These are phyloP conservation scores for Penstemon davidsonii DNA, from an alignment of 257 asterid species.

Conservation along the genomic window DNA sequence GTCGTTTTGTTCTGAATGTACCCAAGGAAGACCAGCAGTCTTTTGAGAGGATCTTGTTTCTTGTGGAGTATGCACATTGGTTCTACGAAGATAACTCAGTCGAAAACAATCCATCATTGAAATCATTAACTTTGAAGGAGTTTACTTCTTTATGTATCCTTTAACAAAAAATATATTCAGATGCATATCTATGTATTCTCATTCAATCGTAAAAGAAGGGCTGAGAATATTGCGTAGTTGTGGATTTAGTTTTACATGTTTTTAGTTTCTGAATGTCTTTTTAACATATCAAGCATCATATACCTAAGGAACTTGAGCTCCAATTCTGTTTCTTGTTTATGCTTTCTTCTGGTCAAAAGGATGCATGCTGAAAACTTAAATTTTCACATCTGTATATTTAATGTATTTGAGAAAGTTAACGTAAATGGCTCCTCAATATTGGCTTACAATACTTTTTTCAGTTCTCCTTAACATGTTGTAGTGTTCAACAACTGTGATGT, in stretches of 20 bases:
- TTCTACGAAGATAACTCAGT: constrained; percentile 94
- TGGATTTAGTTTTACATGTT: not conserved
- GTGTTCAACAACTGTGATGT: constrained; percentile 90
- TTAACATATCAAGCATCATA: not conserved
- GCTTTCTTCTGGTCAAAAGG: constrained; percentile 5
- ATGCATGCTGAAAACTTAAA: not conserved
- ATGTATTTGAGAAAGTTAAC: not conserved
- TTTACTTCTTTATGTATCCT: constrained; percentile 94
- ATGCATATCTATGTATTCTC: constrained; percentile 12
- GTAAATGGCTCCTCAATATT: not conserved
- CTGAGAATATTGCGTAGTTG: not conserved
- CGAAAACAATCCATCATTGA: constrained; percentile 92
- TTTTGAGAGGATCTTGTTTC: constrained; percentile 95
- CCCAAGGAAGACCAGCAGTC: constrained; percentile 98
- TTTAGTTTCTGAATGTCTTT: not conserved
- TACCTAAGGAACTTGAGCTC: not conserved
- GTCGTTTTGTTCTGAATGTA: constrained; percentile 95
- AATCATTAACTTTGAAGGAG: constrained; percentile 89
- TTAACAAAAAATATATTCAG: constrained; percentile 10
- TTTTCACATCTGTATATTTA: not conserved
- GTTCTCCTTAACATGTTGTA: constrained; percentile 57
- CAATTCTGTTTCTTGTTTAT: not conserved
- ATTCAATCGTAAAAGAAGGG: not conserved
- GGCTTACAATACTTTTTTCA: not conserved
- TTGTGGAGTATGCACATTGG: constrained; percentile 99